Base-by-base conservation (phyloP, 176 grass and related monocot species). In the Paspalum vaginatum region DNA sequence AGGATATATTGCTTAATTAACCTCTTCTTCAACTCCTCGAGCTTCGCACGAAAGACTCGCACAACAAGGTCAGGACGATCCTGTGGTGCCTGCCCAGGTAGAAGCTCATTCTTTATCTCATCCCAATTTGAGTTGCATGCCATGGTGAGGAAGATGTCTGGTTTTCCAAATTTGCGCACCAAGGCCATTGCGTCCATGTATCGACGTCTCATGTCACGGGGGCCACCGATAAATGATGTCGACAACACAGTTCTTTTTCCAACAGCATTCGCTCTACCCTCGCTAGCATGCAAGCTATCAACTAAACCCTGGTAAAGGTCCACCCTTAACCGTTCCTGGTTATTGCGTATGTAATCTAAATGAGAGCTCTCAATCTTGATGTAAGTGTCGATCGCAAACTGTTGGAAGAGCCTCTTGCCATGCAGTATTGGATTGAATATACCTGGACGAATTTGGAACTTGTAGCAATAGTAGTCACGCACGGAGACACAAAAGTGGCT, bases 341-440 rank as follows among this genome's bases (percentile, higher is more conserved):
- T 6, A 0, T 40, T 17, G 1, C 14, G 8, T 2, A 65, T 65
- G 8, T 65, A 65, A 16, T 65, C 62, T 1, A 65, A 20, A 4
- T 8, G 5, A 2, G 32, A 4, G 7, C 16, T 65, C 6, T 63
- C 60, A 16, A 32, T 27, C 70, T 73, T 72, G 26, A 72, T 54
- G 15, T 72, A 72, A n/a, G 49, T 74, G 20, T 74, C 71, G 6
- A 74, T 32, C 2, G 4, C 71, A 52, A 56, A 74, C 16, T 74
- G 71, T 2, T 74, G 71, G 38, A 57, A 74, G 1, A 74, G 18
- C 0, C 71, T 16, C 16, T 52, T 9, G 4, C 71, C 71, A 3
- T 56, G 20, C 2, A 74, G 37, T 9, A 74, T 65, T 3, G 71
- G 50, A 16, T 74, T 56, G 6, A 56, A 74, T 40, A 74, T 55